Evolutionary conservation across 345 rosid species (phyloP), one percentile per base, ranked within the genome.

Genomic region (Pelargonium nanum): DNA sequence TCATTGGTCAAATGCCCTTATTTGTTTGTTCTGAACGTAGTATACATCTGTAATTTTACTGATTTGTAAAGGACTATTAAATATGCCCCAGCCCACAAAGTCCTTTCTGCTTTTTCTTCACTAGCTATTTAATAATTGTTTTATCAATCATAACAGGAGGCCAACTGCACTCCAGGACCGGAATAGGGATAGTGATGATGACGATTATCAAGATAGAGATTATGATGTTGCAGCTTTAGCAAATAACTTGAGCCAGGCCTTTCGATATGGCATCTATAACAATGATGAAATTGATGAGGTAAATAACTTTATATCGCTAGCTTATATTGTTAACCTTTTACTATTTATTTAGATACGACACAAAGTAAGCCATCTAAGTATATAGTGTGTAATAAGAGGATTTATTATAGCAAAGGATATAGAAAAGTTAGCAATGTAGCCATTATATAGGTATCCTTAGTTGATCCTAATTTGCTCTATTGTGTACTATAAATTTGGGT

Each of bases 201-300:
- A 86, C 74, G 96, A 86, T 78, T 86, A 86, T 69, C 98, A 84
- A 60, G 93, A 91, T 69, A 85, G 98, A 77, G 98, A 91, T 70
- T 91, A 84, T 72, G 96, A 91, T 76, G 96, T 86, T 75, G 91
- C 96, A 52, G 94, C 88, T 67, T 75, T 91, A 55, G 96, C 96
- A 72, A 91, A 83, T 73, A 88, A 91, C 69, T 76, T 91, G 64
- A 91, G 88, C 67, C 92, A 88, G 81, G 98, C 96, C 58, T 91
- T 88, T 70, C 82, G 83, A 72, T 91, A 83, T 79, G 96, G 90
- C 60, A 86, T 86, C 61, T 91, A 91, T 78, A 76, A 67, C 75
- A 80, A 86, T 21, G 95, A 91, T 53, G 92, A 79, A 32, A 71
- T 79, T 59, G 92, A 91, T 61, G 92, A 91, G 98, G 95, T 91